phyloP scores from a whole-genome alignment of 2,329 filamentous ascomycete species.

The Hirsutella minnesotensis region DNA sequence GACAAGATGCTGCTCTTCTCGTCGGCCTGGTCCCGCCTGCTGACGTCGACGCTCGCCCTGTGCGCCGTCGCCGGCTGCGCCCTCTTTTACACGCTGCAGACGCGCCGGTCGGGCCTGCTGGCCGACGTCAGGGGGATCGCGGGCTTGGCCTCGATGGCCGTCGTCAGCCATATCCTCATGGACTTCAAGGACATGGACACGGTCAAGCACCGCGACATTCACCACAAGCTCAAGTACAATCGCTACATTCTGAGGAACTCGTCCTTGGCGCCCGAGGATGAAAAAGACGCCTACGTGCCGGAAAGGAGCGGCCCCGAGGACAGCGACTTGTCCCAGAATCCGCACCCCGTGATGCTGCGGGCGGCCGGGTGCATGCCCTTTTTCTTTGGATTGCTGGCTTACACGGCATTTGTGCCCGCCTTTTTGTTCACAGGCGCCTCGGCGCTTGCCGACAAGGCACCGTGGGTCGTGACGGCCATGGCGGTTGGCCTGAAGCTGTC shows the following conservation, averaged over 20 bases:
- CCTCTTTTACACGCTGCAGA: slow-evolving; percentile 49
- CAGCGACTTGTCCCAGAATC: slow-evolving; percentile 42
- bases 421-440: slow-evolving; percentile 48
- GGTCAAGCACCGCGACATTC: slow-evolving; percentile 53
- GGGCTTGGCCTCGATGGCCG: slow-evolving; percentile 64
- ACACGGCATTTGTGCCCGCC: slow-evolving; percentile 45
- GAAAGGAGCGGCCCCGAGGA: slow-evolving; percentile 36
- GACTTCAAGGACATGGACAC: slow-evolving; percentile 65
- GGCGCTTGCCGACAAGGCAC: slow-evolving; percentile 45
- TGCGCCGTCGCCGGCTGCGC: slow-evolving; percentile 46
- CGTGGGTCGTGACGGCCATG: slow-evolving; percentile 53
- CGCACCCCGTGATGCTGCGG: slow-evolving; percentile 59
- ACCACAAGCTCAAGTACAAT: slow-evolving; percentile 51
- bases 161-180: slow-evolving; percentile 58
- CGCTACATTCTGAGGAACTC: slow-evolving; percentile 61
- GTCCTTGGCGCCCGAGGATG: slow-evolving; percentile 53
- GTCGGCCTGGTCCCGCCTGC: slow-evolving; percentile 46
- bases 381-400: slow-evolving; percentile 42
- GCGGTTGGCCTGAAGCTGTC: slow-evolving; percentile 56
- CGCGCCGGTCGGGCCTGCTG: slow-evolving; percentile 51
- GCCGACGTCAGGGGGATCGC: slow-evolving; percentile 63
- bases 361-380: slow-evolving; percentile 48
- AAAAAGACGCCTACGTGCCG: slow-evolving; percentile 26
- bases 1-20: slow-evolving; percentile 45
- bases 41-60: slow-evolving; percentile 43